A percentile compares a stretch with the other conserved stretches of the same genome.
Conservation (phyloP, 352 stramenopile genomes). For the Thraustochytrium sp. region DNA sequence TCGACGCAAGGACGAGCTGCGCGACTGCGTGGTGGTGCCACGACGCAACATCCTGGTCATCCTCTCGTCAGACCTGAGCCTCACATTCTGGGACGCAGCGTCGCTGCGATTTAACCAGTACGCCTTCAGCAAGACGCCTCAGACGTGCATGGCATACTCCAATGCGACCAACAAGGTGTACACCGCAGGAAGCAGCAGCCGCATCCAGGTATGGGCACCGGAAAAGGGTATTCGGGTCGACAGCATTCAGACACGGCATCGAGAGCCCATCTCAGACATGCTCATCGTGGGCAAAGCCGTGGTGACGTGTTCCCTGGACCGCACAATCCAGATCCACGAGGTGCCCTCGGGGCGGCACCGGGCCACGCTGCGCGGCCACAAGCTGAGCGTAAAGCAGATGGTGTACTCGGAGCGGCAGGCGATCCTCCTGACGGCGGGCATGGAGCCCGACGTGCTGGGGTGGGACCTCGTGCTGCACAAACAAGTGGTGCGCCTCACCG, state of each 20-base stretch:
- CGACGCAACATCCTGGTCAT: constrained; percentile 9
- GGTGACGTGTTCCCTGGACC: constrained; percentile 63
- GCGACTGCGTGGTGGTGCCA: not conserved
- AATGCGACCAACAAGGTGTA: not conserved
- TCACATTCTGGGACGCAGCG: constrained; percentile 31
- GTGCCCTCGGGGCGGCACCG: constrained; percentile 59
- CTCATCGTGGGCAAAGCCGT: constrained; percentile 49
- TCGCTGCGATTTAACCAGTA: constrained; percentile 19
- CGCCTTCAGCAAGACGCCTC: constrained; percentile 8
- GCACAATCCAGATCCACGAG: constrained; percentile 67
- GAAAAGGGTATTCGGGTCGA: constrained; percentile 3
- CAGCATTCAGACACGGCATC: not conserved
- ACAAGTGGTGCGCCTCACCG: constrained; percentile 60
- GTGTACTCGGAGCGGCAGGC: constrained; percentile 69
- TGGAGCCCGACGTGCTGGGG: constrained; percentile 68
- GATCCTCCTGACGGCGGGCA: constrained; percentile 63
- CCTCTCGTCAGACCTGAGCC: constrained; percentile 15
- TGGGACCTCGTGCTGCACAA: constrained; percentile 71
- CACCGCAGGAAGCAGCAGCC: not conserved
- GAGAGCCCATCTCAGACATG: constrained; percentile 20
- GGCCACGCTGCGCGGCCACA: constrained; percentile 58
- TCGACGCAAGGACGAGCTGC: constrained; percentile 1
- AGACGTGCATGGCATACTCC: constrained; percentile 1
- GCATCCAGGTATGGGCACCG: constrained; percentile 3
- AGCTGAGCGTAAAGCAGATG: constrained; percentile 63